Evolutionary conservation across 2,329 filamentous ascomycete genomes (phyloP).

Genomic region (Xylaria sp.): DNA sequence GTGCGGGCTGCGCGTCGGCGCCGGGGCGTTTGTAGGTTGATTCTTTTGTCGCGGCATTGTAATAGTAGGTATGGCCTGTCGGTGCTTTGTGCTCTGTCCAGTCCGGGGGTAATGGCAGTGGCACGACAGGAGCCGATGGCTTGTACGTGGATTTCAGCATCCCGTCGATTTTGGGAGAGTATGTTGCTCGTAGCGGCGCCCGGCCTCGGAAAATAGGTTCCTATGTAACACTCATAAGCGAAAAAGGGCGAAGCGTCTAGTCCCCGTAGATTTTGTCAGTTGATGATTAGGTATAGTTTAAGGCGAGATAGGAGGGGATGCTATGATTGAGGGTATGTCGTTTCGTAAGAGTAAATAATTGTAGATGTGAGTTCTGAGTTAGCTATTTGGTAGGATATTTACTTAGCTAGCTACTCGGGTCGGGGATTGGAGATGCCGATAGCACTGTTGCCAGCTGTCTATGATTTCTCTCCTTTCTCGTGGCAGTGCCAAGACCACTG

Average conservation of each 20-base stretch:
- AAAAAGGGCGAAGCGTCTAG: background rate
- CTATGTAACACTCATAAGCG: background rate
- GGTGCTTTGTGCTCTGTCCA: constrained; percentile 97
- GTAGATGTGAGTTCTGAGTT: background rate
- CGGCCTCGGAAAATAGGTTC: background rate
- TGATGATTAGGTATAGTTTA: background rate
- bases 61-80: constrained; percentile 88
- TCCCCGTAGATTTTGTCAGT: too few relatives aligned
- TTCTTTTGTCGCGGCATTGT: constrained; percentile 82
- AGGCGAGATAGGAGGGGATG: background rate
- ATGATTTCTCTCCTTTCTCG: background rate
- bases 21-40: constrained; percentile 88
- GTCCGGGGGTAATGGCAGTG: constrained; percentile 76
- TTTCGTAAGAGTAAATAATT: background rate
- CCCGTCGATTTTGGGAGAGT: background rate
- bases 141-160: constrained; percentile 86
- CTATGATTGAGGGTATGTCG: background rate
- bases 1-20: constrained; percentile 37
- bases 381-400: background rate
- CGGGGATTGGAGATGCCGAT: constrained; percentile 17
- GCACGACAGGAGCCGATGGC: constrained; percentile 59
- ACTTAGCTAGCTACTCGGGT: background rate
- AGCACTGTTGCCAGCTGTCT: constrained; percentile 7
- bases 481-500: background rate
- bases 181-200: background rate